Evolutionary conservation across 2,329 filamentous ascomycete species (phyloP), one percentile per base, ranked within the genome.

Genomic region (Monosporascus ibericus): DNA sequence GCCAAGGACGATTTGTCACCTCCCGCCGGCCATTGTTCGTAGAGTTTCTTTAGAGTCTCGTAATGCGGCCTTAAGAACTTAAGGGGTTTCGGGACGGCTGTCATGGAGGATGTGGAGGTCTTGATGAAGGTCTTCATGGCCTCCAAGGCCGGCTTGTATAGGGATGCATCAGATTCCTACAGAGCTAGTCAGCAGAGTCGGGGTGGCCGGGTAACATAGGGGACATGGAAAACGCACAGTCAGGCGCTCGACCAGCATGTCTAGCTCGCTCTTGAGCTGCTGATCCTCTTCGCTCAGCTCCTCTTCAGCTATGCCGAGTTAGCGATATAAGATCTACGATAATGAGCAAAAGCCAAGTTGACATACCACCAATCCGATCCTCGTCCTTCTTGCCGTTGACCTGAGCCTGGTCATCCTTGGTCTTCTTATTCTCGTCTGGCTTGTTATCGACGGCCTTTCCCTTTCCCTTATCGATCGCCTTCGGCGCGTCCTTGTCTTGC

Each of bases 61-160:
- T 97, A 99, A 73, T 99, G 92, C 61, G 92, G 94, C 76, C 94
- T 85, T 58, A 99, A 82, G 72, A 99, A 99, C 74, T 99, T 99
- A 65, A 99, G 81, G 36, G 94, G 94, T 75, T 99, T 99, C 24
- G 95, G 94, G 57, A 99, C 94, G 55, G 94, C 94, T 48, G 94
- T 99, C 94, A 99, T 99, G 46, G 95, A 99, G 54, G 92, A 97
- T 60, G 94, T 99, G 55, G 94, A 96, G 52, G 94, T 99, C 79
- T 96, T 97, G 79, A 99, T 99, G 68, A 90, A 95, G 66, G 86
- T 90, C 78, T 96, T 97, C 84, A 99, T 96, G 61, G 91, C 88
- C 72, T 97, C 92, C 61, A 99, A 79, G 51, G 94, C 88, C 54
- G 92, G 84, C 71, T 92, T 92, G 78, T 97, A 96, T 62, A 97